Conservation (phyloP, 2,329 filamentous ascomycete genomes). For the Exophiala alcalophila region DNA sequence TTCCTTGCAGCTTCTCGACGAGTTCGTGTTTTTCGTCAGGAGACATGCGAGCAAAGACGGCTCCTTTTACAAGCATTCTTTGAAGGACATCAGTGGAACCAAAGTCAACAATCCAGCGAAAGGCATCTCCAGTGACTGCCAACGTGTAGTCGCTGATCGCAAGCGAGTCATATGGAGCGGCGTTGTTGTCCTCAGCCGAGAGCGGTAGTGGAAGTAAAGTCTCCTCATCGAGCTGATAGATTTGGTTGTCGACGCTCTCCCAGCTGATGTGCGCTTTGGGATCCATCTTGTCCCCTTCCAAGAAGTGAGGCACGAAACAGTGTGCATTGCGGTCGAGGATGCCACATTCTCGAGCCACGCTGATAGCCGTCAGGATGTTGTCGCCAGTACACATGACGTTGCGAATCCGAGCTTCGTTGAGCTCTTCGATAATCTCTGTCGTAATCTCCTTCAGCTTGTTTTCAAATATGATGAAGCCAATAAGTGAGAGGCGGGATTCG, state of each 20-base stretch:
- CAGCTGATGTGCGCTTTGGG: conserved; percentile 72
- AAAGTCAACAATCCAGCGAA: conserved; percentile 94
- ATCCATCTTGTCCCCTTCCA: conserved; percentile 70
- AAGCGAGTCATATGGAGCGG: conserved; percentile 77
- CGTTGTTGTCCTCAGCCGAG: conserved; percentile 71
- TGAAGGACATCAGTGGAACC: conserved; percentile 71
- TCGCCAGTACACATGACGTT: conserved; percentile 97
- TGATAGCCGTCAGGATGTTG: conserved; percentile 95
- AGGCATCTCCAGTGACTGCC: conserved; percentile 88
- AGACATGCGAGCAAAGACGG: conserved; percentile 97
- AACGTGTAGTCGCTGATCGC: conserved; percentile 83
- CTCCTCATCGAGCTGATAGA: conserved; percentile 72
- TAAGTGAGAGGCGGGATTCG: conserved; percentile 78
- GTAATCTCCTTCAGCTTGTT: conserved; percentile 95
- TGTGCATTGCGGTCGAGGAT: conserved; percentile 77
- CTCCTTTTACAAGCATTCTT: conserved; percentile 83
- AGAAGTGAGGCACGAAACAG: conserved; percentile 89
- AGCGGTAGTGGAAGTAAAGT: conserved; percentile 73
- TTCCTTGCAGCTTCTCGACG: conserved; percentile 92
- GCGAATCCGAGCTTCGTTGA: conserved; percentile 77
- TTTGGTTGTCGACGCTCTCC: conserved; percentile 90
- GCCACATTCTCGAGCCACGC: conserved; percentile 85
- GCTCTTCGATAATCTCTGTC: conserved; percentile 73
- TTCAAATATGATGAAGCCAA: conserved; percentile 97
- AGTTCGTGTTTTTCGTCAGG: conserved; percentile 98